A percentile compares a stretch with the other conserved stretches of the same genome.
Conservation (phyloP, 805 yeast genomes). For the Candida berthetii region DNA sequence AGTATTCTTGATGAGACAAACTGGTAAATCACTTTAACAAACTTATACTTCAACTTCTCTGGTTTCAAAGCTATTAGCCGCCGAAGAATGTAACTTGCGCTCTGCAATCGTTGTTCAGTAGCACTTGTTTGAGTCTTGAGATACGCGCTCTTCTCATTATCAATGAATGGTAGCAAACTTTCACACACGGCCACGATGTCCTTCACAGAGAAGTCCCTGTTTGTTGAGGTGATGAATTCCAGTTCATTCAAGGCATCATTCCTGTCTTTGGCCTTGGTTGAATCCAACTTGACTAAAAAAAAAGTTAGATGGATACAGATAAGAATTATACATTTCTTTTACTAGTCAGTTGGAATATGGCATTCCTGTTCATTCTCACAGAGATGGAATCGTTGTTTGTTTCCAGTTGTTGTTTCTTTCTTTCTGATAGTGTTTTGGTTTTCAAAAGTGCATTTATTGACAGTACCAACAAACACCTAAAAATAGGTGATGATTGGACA, state of each 20-base stretch:
- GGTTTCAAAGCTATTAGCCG: constrained; percentile 9
- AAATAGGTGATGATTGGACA: no score
- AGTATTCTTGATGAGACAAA: constrained; percentile 1
- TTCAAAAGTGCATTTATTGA: no score
- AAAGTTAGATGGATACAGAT: no score
- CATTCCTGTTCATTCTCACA: no score
- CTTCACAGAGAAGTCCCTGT: constrained; percentile 16
- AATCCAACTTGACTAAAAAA: constrained; percentile 25
- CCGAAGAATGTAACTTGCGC: constrained; percentile 27
- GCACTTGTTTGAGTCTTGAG: constrained; percentile 18
- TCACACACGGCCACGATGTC: constrained; percentile 20
- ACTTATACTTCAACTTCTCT: constrained; percentile 8
- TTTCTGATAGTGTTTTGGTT: no score
- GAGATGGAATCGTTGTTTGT: no score
- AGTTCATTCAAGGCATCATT: constrained; percentile 41
- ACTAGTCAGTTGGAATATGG: no score
- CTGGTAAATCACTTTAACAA: constrained; percentile 5
- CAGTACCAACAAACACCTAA: no score
- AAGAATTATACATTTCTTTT: no score
- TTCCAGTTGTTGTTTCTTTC: no score
- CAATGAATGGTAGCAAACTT: constrained; percentile 22
- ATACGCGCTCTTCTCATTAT: constrained; percentile 29
- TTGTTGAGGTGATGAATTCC: constrained; percentile 20
- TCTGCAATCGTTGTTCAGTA: constrained; percentile 23
- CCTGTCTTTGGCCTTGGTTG: constrained; percentile 49